Base-by-base conservation (phyloP, 176 grass and related monocot species). In the Puya raimondii region DNA sequence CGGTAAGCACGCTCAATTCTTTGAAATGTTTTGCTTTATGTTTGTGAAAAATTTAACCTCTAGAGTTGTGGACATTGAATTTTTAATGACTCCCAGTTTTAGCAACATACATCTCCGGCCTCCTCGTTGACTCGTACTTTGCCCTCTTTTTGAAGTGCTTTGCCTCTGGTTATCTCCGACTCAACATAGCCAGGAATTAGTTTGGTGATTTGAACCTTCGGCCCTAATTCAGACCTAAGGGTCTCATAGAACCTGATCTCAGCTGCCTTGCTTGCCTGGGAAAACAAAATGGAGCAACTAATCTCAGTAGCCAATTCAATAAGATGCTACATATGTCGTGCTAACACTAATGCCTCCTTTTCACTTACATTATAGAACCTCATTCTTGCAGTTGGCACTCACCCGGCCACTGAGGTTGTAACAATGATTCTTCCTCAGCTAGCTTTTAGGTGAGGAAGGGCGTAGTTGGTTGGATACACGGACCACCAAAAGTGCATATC, bases 401-500 rank as follows among this genome's bases (percentile, higher is more conserved):
- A 79, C 64, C 91, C 91, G 49, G 88, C 91, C 23, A 96, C 72
- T 2, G 91, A 96, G 20, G 91, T 23, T 1, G 88, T 96, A 17
- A 91, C 88, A 5, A 96, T 83, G 76, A 96, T 88, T 74, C 84
- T 96, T 68, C 91, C 91, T 0, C 67, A 67, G 83, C 80, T 91
- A 3, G 77, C 80, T 63, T 88, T 91, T 0, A 96, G 78, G 68
- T 96, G 87, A 4, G 91, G 88, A 68, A 96, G 49, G 0, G 91
- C 91, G 50, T 91, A 91, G 79, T 88, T 91, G 29, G 88, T 86
- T 9, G 88, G 91, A 50, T 96, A 96, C 1, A 91, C 83, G 1
- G 88, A 53, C 0, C 91, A 88, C 91, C 91, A 96, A 13, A 96
- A 96, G 72, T 96, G 91, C 12, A 96, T 80, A 68, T 91, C 88